Percentiles rank a stretch among this genome's conserved stretches.
Conservation (phyloP, 192 early-diverging fungal genomes). For the Powellomyces hirtus region DNA sequence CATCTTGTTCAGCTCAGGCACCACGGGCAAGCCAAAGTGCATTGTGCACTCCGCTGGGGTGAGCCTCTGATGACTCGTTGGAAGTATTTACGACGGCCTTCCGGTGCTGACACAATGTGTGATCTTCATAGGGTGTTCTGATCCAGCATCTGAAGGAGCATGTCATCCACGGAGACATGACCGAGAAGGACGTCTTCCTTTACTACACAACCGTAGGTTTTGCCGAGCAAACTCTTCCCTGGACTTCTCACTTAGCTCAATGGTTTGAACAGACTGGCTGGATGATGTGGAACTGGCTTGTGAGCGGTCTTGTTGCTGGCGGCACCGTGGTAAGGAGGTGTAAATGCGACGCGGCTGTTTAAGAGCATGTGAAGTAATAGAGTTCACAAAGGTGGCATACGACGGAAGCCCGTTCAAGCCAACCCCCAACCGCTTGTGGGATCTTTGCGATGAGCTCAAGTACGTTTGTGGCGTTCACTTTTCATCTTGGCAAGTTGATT, state of each 20-base stretch:
- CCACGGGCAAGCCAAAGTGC: slow-evolving; percentile 91
- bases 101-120: too few species aligned
- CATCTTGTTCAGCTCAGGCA: slow-evolving; percentile 92
- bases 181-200: slow-evolving; percentile 74
- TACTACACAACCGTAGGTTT: slow-evolving; percentile 54
- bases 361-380: too few species aligned
- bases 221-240: not conserved
- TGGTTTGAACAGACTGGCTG: slow-evolving; percentile 60
- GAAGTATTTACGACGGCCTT: too few species aligned
- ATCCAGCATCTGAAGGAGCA: slow-evolving; percentile 96
- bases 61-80: too few species aligned
- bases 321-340: not conserved
- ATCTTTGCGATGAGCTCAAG: slow-evolving; percentile 66
- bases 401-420: slow-evolving; percentile 95
- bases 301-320: slow-evolving; percentile 71
- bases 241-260: not conserved
- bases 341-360: not conserved
- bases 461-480: not conserved
- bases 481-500: not conserved
- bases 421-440: slow-evolving; percentile 70
- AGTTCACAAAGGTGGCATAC: slow-evolving; percentile 57
- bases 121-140: slow-evolving; percentile 72
- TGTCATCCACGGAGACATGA: slow-evolving; percentile 78
- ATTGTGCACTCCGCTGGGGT: slow-evolving; percentile 87
- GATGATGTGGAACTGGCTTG: slow-evolving; percentile 99